A percentile compares a stretch with the other conserved stretches of the same genome.
Conservation (phyloP, 2,329 filamentous ascomycete genomes). For the Colletotrichum gigasporum region DNA sequence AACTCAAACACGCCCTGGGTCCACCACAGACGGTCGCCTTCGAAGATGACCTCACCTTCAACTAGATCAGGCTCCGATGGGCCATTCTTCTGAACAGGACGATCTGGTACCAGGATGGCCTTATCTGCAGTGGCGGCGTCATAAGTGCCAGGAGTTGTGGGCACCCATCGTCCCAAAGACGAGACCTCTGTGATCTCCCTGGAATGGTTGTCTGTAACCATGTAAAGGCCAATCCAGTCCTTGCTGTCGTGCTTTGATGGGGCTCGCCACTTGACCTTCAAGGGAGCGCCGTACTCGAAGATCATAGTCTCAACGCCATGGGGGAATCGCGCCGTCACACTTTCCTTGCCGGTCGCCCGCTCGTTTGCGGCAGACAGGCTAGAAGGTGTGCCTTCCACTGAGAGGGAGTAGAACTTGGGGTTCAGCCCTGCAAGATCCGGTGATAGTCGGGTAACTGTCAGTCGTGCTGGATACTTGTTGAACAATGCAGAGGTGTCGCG, state of each 20-base stretch:
- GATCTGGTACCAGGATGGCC: conserved; percentile 78
- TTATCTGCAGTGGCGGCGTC: conserved; percentile 79
- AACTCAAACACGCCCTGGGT: conserved; percentile 96
- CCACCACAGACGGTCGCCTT: conserved; percentile 97
- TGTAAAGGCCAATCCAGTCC: conserved; percentile 97
- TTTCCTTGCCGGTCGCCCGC: conserved; percentile 77
- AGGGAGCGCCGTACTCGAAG: conserved; percentile 89
- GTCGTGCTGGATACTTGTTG: conserved; percentile 86
- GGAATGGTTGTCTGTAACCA: conserved; percentile 92
- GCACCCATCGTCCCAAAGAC: conserved; percentile 89
- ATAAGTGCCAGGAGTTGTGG: conserved; percentile 79
- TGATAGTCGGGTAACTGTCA: conserved; percentile 82
- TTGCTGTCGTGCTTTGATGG: conserved; percentile 87
- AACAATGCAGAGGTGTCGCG: conserved; percentile 89
- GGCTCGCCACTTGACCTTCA: conserved; percentile 90
- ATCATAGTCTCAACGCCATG: conserved; percentile 78
- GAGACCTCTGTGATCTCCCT: conserved; percentile 85
- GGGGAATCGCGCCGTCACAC: conserved; percentile 72
- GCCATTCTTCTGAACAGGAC: conserved; percentile 61
- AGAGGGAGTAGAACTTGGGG: conserved; percentile 81
- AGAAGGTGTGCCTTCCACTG: conserved; percentile 73
- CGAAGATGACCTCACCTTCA: conserved; percentile 85
- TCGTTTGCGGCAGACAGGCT: conserved; percentile 61
- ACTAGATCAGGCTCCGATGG: conserved; percentile 66
- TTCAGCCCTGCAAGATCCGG: conserved; percentile 84